These are phyloP conservation scores for Dispira simplex DNA, from an alignment of 192 early-diverging fungal genomes.

Conservation along the genomic window DNA sequence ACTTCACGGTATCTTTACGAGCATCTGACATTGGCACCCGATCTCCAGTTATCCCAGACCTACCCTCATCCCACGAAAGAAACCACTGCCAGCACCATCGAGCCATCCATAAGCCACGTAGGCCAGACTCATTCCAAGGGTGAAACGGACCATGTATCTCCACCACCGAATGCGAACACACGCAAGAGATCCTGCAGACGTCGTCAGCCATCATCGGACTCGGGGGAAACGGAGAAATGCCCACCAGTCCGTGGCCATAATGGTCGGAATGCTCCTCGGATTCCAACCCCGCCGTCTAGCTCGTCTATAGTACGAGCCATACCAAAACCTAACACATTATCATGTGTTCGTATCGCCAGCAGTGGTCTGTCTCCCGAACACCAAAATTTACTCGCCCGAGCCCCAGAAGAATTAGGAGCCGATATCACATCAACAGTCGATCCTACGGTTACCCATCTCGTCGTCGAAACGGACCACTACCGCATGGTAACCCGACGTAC, in stretches of 20 bases:
- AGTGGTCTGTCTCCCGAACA: not conserved
- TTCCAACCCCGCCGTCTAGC: not conserved
- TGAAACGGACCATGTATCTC: not conserved
- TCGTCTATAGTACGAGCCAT: too few relatives aligned
- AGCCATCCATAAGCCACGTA: not conserved
- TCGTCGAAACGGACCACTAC: not conserved
- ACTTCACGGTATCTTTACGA: not conserved
- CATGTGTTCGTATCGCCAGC: not conserved
- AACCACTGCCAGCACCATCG: not conserved
- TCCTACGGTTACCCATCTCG: not conserved
- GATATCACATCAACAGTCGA: not conserved
- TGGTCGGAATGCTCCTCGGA: not conserved
- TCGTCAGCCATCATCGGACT: not conserved
- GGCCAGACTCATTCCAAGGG: not conserved
- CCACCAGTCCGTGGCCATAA: too few relatives aligned
- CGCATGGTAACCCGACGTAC: constrained; percentile 5
- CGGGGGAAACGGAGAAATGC: not conserved
- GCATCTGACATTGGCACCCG: not conserved
- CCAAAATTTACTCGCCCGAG: not conserved
- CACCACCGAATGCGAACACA: not conserved
- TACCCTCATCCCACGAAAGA: constrained; percentile 2
- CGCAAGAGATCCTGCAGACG: not conserved
- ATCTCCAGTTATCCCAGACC: not conserved
- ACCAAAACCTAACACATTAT: not conserved
- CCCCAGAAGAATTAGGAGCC: not conserved